Evolutionary conservation across 805 yeast genomes (phyloP).

Genomic region (Starmerella gropengiesseri): DNA sequence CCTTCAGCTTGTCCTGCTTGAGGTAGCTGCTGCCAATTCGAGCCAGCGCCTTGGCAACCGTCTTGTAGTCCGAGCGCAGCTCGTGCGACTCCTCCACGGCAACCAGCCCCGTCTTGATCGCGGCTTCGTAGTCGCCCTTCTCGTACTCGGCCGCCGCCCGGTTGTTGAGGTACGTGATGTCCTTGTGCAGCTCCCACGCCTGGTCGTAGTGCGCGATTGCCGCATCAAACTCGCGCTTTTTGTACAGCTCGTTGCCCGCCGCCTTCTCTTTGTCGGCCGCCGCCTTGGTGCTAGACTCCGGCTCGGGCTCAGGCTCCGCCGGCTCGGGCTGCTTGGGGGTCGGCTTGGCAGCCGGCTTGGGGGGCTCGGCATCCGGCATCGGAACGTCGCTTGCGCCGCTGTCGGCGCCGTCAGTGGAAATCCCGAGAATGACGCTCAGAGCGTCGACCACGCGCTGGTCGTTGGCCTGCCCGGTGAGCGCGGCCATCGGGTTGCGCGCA

Average conservation of each 20-base stretch:
- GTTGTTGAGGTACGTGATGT: constrained; percentile 88
- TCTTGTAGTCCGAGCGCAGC: constrained; percentile 79
- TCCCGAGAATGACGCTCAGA: constrained; percentile 75
- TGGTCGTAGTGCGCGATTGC: constrained; percentile 77
- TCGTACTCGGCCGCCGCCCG: constrained; percentile 97
- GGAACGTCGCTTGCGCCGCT: constrained; percentile 14
- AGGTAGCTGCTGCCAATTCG: constrained; percentile 76
- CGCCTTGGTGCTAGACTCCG: constrained; percentile 17
- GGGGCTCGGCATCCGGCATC: constrained; percentile 17
- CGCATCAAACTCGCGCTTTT: constrained; percentile 77
- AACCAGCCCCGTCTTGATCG: constrained; percentile 64
- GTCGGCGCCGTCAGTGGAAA: constrained; percentile 38
- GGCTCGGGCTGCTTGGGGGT: constrained; percentile 21
- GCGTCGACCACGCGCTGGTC: constrained; percentile 78
- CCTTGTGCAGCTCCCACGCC: constrained; percentile 74
- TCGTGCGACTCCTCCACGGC: constrained; percentile 90
- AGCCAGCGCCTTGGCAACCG: constrained; percentile 85
- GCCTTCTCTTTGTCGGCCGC: constrained; percentile 51
- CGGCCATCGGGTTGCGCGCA: constrained; percentile 62
- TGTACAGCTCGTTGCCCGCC: constrained; percentile 78
- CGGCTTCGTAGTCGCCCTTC: constrained; percentile 80
- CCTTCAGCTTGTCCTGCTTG: constrained; percentile 59
- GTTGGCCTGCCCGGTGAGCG: constrained; percentile 40
- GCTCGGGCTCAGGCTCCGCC: constrained; percentile 23
- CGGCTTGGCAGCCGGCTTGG: constrained; percentile 9